A percentile compares a stretch with the other conserved stretches of the same genome.
Conservation (phyloP, 2,329 filamentous ascomycete species). For the Colletotrichum sublineola region DNA sequence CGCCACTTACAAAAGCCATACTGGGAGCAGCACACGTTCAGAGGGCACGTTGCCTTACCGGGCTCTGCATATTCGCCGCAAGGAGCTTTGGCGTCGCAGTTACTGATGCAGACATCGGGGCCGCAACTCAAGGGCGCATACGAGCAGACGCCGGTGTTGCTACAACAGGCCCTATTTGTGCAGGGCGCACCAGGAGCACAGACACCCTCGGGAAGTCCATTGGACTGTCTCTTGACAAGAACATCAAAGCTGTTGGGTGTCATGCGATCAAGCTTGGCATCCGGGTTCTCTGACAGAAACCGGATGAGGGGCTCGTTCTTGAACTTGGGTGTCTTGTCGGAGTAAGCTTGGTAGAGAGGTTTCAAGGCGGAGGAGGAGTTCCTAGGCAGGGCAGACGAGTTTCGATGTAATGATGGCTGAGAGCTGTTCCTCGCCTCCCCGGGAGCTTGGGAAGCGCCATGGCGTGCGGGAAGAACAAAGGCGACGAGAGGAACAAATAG, state of each 20-base stretch:
- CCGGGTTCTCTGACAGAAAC: neutral
- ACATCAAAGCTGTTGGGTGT: neutral
- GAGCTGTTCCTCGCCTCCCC: neutral
- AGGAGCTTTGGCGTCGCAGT: too few relatives aligned
- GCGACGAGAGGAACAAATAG: neutral
- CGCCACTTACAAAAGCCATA: too few relatives aligned
- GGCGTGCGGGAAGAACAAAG: too few relatives aligned
- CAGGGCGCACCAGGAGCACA: constrained; percentile 1
- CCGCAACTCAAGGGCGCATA: neutral
- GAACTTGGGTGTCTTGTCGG: constrained; percentile 3
- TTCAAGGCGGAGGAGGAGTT: neutral
- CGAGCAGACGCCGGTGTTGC: constrained; percentile 10
- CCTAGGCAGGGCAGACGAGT: neutral
- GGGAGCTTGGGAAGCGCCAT: neutral
- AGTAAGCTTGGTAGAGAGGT: neutral
- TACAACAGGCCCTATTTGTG: constrained; percentile 2
- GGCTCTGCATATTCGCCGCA: too few relatives aligned
- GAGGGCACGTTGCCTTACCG: too few relatives aligned
- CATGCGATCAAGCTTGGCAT: neutral
- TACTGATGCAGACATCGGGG: too few relatives aligned
- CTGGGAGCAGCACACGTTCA: too few relatives aligned
- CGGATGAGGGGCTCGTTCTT: neutral
- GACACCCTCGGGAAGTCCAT: neutral
- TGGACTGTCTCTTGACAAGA: neutral
- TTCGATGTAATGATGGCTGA: neutral